phyloP scores from a whole-genome alignment of 2,329 filamentous ascomycete species.

The Acarospora socialis region DNA sequence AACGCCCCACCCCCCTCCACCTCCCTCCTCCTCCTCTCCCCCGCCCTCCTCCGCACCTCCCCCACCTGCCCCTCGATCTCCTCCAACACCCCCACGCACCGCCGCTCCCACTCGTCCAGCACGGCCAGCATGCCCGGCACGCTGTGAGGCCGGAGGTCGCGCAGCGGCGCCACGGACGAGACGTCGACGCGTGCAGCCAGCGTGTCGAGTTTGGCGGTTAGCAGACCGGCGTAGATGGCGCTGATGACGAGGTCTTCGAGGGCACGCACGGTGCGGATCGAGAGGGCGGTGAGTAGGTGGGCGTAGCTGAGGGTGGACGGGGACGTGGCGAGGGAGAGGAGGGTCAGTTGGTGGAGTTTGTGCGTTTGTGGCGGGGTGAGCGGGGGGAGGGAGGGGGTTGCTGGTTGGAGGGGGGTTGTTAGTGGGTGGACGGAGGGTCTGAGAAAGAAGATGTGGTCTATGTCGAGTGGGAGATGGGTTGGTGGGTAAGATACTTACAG shows the following conservation, averaged over 20 bases:
- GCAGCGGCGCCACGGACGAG: constrained; percentile 66
- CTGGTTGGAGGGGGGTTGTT: constrained; percentile 19
- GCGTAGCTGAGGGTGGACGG: constrained; percentile 55
- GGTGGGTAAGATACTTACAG: constrained; percentile 25
- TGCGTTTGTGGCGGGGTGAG: constrained; percentile 59
- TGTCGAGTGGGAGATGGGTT: background rate
- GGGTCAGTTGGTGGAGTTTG: constrained; percentile 82
- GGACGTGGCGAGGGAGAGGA: constrained; percentile 55
- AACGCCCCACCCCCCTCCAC: constrained; percentile 29
- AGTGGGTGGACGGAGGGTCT: constrained; percentile 17
- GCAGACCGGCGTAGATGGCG: constrained; percentile 72
- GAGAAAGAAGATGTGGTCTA: constrained; percentile 11
- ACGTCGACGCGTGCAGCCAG: constrained; percentile 60
- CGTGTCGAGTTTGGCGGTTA: constrained; percentile 73
- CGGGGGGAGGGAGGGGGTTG: constrained; percentile 46
- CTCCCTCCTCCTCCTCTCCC: constrained; percentile 37
- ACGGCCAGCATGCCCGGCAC: constrained; percentile 54
- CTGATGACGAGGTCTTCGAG: constrained; percentile 79
- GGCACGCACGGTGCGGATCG: constrained; percentile 49
- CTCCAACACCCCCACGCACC: constrained; percentile 58
- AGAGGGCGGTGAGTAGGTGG: constrained; percentile 51
- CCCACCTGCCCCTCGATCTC: constrained; percentile 65
- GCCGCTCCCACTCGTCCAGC: constrained; percentile 60
- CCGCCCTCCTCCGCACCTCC: constrained; percentile 46
- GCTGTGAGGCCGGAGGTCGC: constrained; percentile 64